Evolutionary conservation across 2,329 filamentous ascomycete genomes (phyloP).

Genomic region (Orbilia oligospora): DNA sequence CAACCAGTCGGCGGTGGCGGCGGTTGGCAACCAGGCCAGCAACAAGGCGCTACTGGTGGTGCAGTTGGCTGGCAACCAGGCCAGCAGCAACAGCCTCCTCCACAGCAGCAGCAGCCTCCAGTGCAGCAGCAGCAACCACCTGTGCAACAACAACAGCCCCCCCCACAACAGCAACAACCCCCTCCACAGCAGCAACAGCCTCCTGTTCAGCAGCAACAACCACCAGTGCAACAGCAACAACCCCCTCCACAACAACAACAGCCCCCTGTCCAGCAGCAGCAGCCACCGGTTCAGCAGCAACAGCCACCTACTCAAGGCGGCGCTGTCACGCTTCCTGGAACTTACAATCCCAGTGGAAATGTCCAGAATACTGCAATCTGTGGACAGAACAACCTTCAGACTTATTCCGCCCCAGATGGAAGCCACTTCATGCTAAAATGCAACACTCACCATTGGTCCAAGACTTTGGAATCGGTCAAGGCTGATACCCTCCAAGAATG

Average conservation of each 20-base stretch:
- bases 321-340: constrained; percentile 28
- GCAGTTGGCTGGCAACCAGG: constrained; percentile 14
- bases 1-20: not conserved
- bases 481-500: constrained; percentile 32
- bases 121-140: constrained; percentile 24
- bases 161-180: constrained; percentile 17
- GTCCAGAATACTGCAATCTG: constrained; percentile 42
- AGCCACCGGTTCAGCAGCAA: constrained; percentile 6
- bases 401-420: constrained; percentile 45
- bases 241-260: constrained; percentile 18
- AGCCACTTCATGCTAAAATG: constrained; percentile 49
- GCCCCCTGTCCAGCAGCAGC: not conserved
- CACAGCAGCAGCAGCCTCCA: not conserved
- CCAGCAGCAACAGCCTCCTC: not conserved
- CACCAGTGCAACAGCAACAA: constrained; percentile 1
- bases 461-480: constrained; percentile 13
- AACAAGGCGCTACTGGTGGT: constrained; percentile 8
- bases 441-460: constrained; percentile 24
- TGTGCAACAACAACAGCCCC: not conserved
- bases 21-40: constrained; percentile 31
- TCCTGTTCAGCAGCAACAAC: constrained; percentile 12
- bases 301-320: constrained; percentile 7
- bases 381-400: constrained; percentile 37
- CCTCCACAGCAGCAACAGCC: constrained; percentile 3
- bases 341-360: constrained; percentile 32